These are phyloP conservation scores for Excoecaria cochinchinensis DNA, from an alignment of 345 rosid genomes.

Conservation along the genomic window DNA sequence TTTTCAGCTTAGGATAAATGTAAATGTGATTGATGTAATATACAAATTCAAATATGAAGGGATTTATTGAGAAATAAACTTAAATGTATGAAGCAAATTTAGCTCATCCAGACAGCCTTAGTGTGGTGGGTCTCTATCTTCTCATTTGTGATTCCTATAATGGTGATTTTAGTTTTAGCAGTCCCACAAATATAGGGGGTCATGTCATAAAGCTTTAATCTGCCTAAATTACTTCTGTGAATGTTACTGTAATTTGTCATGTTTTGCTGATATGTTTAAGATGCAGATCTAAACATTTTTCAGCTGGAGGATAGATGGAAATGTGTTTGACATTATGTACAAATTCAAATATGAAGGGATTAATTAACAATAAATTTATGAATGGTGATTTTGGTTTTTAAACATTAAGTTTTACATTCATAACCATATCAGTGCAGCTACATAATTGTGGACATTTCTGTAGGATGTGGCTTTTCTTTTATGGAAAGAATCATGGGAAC, in stretches of 20 bases:
- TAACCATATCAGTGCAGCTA: neutral
- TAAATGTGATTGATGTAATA: neutral
- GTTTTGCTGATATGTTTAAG: too few species aligned
- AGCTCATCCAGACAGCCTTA: neutral
- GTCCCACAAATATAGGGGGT: too few species aligned
- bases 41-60: neutral
- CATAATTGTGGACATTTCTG: neutral
- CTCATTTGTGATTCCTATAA: neutral
- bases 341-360: too few species aligned
- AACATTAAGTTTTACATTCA: neutral
- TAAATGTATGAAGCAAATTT: neutral
- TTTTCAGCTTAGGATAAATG: neutral
- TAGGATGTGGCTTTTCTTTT: conserved; percentile 93
- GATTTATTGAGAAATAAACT: neutral
- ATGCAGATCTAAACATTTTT: too few species aligned
- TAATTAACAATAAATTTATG: too few species aligned
- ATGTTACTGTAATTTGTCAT: too few species aligned
- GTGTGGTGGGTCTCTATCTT: neutral
- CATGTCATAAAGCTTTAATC: too few species aligned
- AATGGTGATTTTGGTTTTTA: neutral
- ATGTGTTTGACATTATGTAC: too few species aligned
- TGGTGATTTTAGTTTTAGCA: neutral
- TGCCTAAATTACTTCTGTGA: too few species aligned
- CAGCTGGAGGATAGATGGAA: too few species aligned
- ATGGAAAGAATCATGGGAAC: conserved; percentile 97